Percentiles rank a stretch among this genome's conserved stretches.
Conservation (phyloP, 768 basidiomycete genomes). For the Fomitopsis pulvina region DNA sequence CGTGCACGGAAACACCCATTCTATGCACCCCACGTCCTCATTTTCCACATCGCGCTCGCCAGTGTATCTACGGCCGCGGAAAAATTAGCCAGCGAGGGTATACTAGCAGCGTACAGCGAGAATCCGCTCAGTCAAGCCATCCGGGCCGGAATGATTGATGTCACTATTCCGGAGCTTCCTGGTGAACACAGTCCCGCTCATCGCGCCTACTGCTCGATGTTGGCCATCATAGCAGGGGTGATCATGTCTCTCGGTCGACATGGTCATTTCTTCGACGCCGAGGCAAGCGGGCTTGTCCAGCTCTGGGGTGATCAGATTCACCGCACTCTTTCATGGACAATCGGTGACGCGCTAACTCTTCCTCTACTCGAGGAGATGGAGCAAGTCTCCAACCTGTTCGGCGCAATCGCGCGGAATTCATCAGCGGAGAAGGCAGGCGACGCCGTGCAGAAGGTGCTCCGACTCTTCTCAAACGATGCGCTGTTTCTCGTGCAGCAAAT, state of each 20-base stretch:
- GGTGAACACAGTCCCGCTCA: slow-evolving; percentile 78
- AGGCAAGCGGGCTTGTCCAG: slow-evolving; percentile 81
- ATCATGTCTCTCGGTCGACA: slow-evolving; percentile 54
- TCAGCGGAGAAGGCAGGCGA: slow-evolving; percentile 37
- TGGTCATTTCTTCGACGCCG: slow-evolving; percentile 76
- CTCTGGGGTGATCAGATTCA: slow-evolving; percentile 78
- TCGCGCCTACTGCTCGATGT: slow-evolving; percentile 76
- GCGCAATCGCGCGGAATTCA: slow-evolving; percentile 55
- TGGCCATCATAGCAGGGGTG: slow-evolving; percentile 71
- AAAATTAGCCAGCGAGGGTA: slow-evolving; percentile 76
- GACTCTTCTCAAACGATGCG: slow-evolving; percentile 61
- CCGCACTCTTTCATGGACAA: slow-evolving; percentile 75
- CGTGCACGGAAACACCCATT: slow-evolving; percentile 57
- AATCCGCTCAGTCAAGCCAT: slow-evolving; percentile 74
- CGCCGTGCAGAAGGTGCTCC: slow-evolving; percentile 56
- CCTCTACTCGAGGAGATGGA: slow-evolving; percentile 81
- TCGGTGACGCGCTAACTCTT: slow-evolving; percentile 68
- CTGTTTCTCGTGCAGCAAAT: slow-evolving; percentile 77
- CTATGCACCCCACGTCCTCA: slow-evolving; percentile 72
- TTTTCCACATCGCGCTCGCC: slow-evolving; percentile 83
- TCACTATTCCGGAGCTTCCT: slow-evolving; percentile 60
- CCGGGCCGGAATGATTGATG: slow-evolving; percentile 66
- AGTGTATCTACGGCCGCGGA: slow-evolving; percentile 75
- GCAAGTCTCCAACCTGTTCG: slow-evolving; percentile 71
- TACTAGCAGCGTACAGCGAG: slow-evolving; percentile 76